Conservation (phyloP, 2,329 filamentous ascomycete genomes). For the Phialocephala subalpina region DNA sequence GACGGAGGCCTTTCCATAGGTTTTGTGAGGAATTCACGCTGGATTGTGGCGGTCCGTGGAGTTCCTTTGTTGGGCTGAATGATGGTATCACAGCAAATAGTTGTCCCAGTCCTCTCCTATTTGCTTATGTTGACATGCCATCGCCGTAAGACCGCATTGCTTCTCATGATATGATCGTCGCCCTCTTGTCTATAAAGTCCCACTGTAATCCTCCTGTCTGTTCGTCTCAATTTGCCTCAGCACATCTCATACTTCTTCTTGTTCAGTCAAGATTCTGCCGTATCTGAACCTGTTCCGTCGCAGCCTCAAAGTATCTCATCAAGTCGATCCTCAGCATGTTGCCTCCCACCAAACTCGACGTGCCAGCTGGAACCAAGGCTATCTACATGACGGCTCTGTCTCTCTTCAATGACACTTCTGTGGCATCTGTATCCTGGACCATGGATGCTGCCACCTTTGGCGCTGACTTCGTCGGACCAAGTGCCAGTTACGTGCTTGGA, state of each 20-base stretch:
- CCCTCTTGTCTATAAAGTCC: not conserved
- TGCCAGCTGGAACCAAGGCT: conserved; percentile 14
- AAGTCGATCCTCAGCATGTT: conserved; percentile 5
- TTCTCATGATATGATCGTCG: not conserved
- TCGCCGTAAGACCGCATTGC: not conserved
- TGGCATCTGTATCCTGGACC: conserved; percentile 19
- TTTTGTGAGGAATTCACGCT: too few species aligned
- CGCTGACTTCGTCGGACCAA: conserved; percentile 20
- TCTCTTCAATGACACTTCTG: conserved; percentile 12
- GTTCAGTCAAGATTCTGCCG: not conserved
- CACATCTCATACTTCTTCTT: not conserved
- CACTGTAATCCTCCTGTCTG: not conserved
- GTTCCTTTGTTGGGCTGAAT: too few species aligned
- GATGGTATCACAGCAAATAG: too few species aligned
- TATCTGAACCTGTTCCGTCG: not conserved
- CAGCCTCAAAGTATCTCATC: too few species aligned
- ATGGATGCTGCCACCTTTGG: conserved; percentile 23
- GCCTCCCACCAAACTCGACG: conserved; percentile 14
- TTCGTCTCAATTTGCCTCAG: not conserved
- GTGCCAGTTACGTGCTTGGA: conserved; percentile 13
- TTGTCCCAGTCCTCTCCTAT: too few species aligned
- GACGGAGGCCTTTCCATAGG: too few species aligned
- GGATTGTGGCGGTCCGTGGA: too few species aligned
- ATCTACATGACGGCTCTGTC: conserved; percentile 24
- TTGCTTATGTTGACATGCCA: not conserved